These are phyloP conservation scores for Astraeus odoratus DNA, from an alignment of 768 basidiomycete species.

Conservation along the genomic window DNA sequence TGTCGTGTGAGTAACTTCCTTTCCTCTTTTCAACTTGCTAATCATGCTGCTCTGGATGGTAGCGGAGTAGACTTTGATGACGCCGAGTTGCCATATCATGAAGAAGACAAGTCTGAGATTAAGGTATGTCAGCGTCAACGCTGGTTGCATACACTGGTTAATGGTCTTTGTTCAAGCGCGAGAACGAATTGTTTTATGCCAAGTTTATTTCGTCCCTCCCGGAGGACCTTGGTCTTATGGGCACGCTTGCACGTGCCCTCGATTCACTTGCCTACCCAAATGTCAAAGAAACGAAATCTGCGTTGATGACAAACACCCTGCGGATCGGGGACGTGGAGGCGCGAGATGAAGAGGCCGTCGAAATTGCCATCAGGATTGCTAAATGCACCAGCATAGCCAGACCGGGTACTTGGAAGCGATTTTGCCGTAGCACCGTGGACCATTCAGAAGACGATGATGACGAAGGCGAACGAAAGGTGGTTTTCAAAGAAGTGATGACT, in stretches of 20 bases:
- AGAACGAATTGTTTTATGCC: constrained; percentile 71
- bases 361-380: constrained; percentile 64
- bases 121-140: constrained; percentile 47
- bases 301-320: constrained; percentile 55
- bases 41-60: not conserved
- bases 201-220: constrained; percentile 34
- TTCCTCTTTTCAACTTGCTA: constrained; percentile 4
- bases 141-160: not conserved
- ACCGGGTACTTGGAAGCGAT: constrained; percentile 68
- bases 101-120: constrained; percentile 60
- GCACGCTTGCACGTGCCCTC: constrained; percentile 25
- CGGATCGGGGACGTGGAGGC: constrained; percentile 72
- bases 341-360: constrained; percentile 63
- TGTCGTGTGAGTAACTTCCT: constrained; percentile 52
- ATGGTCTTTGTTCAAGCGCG: constrained; percentile 35
- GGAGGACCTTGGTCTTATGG: constrained; percentile 20
- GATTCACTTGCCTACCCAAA: constrained; percentile 41
- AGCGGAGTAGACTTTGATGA: constrained; percentile 92
- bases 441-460: constrained; percentile 22
- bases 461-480: constrained; percentile 22
- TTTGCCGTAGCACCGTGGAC: constrained; percentile 29
- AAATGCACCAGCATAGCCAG: constrained; percentile 72
- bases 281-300: constrained; percentile 60
- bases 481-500: constrained; percentile 36
- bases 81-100: constrained; percentile 51